Percentiles rank a stretch among this genome's conserved stretches.
phyloP scores from a whole-genome alignment of 2,329 filamentous ascomycete species.

The Phoma sp. region DNA sequence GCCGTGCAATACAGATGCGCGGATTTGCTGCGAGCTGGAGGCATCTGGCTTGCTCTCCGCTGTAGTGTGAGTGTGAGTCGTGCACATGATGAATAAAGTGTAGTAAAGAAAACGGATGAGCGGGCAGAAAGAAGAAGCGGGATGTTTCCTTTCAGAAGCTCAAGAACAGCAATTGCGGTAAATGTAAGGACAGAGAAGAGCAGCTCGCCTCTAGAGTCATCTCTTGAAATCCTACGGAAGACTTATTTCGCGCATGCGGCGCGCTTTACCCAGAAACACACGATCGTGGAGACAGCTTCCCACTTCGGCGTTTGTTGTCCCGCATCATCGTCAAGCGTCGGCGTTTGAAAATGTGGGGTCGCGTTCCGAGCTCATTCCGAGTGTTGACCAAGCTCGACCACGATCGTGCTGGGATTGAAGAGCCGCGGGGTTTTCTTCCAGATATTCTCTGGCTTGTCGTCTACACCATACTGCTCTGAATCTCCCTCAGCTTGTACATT shows the following conservation, averaged over 20 bases:
- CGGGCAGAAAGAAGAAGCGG: neutral
- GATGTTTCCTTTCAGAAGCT: neutral
- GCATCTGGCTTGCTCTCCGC: slow-evolving; percentile 24
- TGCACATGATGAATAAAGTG: slow-evolving; percentile 1
- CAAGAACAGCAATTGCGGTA: neutral
- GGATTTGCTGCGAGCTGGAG: slow-evolving; percentile 48
- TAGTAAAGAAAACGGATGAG: neutral
- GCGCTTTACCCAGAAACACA: slow-evolving; percentile 28
- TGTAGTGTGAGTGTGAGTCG: slow-evolving; percentile 22
- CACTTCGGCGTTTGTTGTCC: slow-evolving; percentile 39
- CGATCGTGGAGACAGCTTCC: slow-evolving; percentile 36
- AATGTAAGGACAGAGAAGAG: neutral
- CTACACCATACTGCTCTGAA: no score
- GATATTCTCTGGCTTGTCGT: neutral
- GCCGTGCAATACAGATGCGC: slow-evolving; percentile 64
- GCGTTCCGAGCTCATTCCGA: slow-evolving; percentile 39
- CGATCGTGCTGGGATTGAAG: slow-evolving; percentile 6
- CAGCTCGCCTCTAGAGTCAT: slow-evolving; percentile 3
- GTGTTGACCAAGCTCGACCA: slow-evolving; percentile 14
- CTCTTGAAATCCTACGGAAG: slow-evolving; percentile 12
- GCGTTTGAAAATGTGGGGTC: slow-evolving; percentile 31
- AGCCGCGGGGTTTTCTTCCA: slow-evolving; percentile 3
- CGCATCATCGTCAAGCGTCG: slow-evolving; percentile 18
- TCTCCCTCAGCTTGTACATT: neutral
- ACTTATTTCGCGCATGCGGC: slow-evolving; percentile 27